These are phyloP conservation scores for Graphium sp. DNA, from an alignment of 2,329 filamentous ascomycete genomes.

Conservation along the genomic window DNA sequence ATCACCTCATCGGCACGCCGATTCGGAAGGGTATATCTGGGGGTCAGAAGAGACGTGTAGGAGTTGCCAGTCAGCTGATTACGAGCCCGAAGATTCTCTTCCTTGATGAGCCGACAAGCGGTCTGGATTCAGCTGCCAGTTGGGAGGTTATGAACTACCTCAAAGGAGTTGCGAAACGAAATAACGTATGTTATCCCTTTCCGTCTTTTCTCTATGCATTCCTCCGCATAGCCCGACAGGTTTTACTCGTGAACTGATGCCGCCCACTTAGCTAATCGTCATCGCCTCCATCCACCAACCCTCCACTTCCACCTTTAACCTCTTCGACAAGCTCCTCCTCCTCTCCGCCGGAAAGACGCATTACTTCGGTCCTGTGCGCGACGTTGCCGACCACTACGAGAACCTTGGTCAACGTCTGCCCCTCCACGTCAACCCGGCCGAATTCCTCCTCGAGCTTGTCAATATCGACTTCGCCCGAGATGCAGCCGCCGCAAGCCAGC, in stretches of 20 bases:
- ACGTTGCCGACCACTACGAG: constrained; percentile 46
- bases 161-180: constrained; percentile 43
- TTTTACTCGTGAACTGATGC: neutral
- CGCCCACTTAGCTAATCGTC: constrained; percentile 42
- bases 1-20: constrained; percentile 64
- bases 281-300: constrained; percentile 78
- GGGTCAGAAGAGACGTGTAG: constrained; percentile 68
- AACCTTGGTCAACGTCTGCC: constrained; percentile 46
- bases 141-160: constrained; percentile 64
- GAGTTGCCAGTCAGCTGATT: constrained; percentile 67
- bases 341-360: constrained; percentile 54
- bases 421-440: constrained; percentile 59
- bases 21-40: constrained; percentile 72
- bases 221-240: neutral
- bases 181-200: constrained; percentile 32
- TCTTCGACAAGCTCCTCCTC: constrained; percentile 66
- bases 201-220: neutral
- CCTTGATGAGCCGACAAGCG: constrained; percentile 70
- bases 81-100: constrained; percentile 70
- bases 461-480: constrained; percentile 57
- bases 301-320: constrained; percentile 59
- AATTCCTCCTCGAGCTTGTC: constrained; percentile 62
- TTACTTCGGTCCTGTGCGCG: constrained; percentile 50
- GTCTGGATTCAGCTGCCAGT: constrained; percentile 62
- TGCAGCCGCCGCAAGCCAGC: constrained; percentile 23